Conservation (phyloP, 2,329 filamentous ascomycete genomes). For the Myriangium duriaei region DNA sequence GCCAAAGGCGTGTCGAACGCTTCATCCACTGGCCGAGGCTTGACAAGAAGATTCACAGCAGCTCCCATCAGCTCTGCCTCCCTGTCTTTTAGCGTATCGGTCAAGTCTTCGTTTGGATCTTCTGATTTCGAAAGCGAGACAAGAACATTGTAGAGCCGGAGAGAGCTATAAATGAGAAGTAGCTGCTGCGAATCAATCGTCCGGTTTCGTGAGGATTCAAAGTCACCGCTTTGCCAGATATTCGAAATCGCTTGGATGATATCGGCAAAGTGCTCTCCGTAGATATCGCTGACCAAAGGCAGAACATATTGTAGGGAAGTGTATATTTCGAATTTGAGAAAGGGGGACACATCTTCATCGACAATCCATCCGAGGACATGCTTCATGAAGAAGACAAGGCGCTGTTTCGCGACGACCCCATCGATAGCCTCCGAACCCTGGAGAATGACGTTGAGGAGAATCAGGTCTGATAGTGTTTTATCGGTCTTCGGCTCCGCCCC, state of each 20-base stretch:
- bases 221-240: conserved; percentile 22
- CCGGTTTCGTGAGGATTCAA: background rate
- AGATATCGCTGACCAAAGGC: conserved; percentile 65
- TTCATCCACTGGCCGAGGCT: conserved; percentile 33
- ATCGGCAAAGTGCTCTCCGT: conserved; percentile 73
- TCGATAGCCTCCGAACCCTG: conserved; percentile 35
- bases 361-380: conserved; percentile 63
- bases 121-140: conserved; percentile 41
- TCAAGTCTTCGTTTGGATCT: conserved; percentile 74
- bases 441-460: conserved; percentile 43
- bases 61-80: conserved; percentile 43
- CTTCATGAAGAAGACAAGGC: conserved; percentile 71
- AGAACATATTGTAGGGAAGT: conserved; percentile 45
- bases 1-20: conserved; percentile 53
- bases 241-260: conserved; percentile 25
- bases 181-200: conserved; percentile 16
- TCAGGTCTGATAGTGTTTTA: conserved; percentile 33
- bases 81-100: conserved; percentile 56
- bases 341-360: conserved; percentile 33
- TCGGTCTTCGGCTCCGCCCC: conserved; percentile 36
- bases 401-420: conserved; percentile 43
- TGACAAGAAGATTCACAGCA: conserved; percentile 51
- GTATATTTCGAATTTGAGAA: conserved; percentile 45
- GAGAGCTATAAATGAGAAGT: conserved; percentile 50
- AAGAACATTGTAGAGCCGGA: conserved; percentile 56